Conservation (phyloP, 768 basidiomycete genomes). For the Cystofilobasidium bisporidii region DNA sequence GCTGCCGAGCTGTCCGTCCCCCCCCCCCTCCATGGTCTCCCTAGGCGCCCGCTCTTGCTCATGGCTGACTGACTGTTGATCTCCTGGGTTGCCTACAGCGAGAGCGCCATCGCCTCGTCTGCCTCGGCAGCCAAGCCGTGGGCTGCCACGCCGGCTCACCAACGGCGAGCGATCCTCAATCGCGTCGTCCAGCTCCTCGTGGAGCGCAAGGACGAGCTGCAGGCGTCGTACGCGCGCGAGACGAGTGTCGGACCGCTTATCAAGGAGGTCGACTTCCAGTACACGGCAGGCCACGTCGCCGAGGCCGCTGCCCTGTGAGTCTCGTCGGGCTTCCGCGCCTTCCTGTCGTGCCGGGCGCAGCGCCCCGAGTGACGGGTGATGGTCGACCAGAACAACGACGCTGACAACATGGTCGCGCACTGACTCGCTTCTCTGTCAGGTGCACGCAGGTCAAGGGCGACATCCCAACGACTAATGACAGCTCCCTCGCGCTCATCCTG, state of each 20-base stretch:
- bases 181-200: constrained; percentile 8
- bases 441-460: constrained; percentile 19
- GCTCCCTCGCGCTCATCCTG: constrained; percentile 19
- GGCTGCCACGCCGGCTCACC: neutral
- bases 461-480: constrained; percentile 14
- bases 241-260: constrained; percentile 6
- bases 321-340: no score
- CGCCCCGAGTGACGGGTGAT: no score
- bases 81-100: neutral
- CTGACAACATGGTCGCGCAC: no score
- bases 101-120: constrained; percentile 1
- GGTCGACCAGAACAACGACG: no score
- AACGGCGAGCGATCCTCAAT: constrained; percentile 10
- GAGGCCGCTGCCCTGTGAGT: constrained; percentile 13
- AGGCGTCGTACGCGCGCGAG: constrained; percentile 14
- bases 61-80: neutral
- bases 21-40: neutral
- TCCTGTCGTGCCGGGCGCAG: no score
- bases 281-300: neutral
- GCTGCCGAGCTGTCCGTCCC: neutral
- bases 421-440: no score
- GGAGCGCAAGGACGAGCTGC: constrained; percentile 6
- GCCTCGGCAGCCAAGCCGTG: neutral
- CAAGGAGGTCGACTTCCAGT: neutral
- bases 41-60: neutral